phyloP scores from a whole-genome alignment of 768 basidiomycete genomes.

The Dioszegia crocea region DNA sequence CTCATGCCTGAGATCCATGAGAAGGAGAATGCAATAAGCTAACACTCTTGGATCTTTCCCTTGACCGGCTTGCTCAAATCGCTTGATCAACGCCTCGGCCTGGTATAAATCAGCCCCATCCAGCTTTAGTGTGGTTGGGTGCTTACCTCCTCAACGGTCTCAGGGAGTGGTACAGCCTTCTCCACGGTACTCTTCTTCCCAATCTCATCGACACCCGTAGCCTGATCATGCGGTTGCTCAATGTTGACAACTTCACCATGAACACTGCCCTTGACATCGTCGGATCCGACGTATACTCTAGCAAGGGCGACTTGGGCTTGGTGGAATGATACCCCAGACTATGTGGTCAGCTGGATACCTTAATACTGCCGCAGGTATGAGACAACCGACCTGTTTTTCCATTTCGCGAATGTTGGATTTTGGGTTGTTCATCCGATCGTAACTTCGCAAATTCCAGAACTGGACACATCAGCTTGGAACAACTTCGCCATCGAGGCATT shows the following conservation, averaged over 20 bases:
- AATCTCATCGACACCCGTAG: slow-evolving; percentile 55
- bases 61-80: slow-evolving; percentile 65
- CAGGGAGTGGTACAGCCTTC: slow-evolving; percentile 66
- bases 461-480: slow-evolving; percentile 12
- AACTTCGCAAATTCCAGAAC: slow-evolving; percentile 87
- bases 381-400: slow-evolving; percentile 55
- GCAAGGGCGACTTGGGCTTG: slow-evolving; percentile 72
- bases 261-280: slow-evolving; percentile 50
- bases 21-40: neutral
- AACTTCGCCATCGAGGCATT: neutral
- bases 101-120: slow-evolving; percentile 4
- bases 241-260: slow-evolving; percentile 59
- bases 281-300: slow-evolving; percentile 44
- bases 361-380: neutral
- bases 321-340: slow-evolving; percentile 73
- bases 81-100: slow-evolving; percentile 63
- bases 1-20: neutral
- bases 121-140: neutral
- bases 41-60: neutral
- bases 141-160: slow-evolving; percentile 57
- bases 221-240: slow-evolving; percentile 53
- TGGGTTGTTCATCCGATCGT: slow-evolving; percentile 74
- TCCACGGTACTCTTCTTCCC: slow-evolving; percentile 58
- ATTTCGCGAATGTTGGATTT: slow-evolving; percentile 61
- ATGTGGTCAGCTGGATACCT: neutral